phyloP scores from a whole-genome alignment of 352 stramenopile species.

The Phytophthora uliginosa region DNA sequence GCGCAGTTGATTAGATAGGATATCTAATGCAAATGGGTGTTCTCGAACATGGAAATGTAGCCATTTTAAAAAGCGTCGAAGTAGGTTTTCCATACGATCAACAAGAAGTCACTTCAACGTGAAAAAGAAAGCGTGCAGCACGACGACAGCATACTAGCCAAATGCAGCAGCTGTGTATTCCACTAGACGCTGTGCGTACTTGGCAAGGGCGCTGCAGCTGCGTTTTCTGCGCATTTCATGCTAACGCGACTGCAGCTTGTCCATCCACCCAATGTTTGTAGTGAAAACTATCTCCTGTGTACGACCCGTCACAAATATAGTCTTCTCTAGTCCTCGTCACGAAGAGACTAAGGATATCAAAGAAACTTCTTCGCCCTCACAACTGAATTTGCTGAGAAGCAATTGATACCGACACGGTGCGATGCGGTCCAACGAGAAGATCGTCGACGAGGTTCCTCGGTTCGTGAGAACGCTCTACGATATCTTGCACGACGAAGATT shows the following conservation, averaged over 20 bases:
- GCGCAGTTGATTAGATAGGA: not conserved
- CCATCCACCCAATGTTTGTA: not conserved
- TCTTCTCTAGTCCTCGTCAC: not conserved
- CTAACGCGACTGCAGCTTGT: not conserved
- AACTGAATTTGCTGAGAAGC: constrained; percentile 14
- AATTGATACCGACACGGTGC: not conserved
- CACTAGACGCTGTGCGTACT: not conserved
- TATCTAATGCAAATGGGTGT: constrained; percentile 26
- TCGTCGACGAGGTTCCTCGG: constrained; percentile 62
- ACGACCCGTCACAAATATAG: not conserved
- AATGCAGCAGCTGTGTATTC: constrained; percentile 11
- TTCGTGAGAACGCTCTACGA: constrained; percentile 79
- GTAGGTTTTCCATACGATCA: constrained; percentile 11
- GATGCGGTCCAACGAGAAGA: constrained; percentile 23
- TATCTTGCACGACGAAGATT: constrained; percentile 77
- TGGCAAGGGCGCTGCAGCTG: constrained; percentile 18
- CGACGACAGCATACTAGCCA: constrained; percentile 3
- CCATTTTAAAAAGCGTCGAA: constrained; percentile 17
- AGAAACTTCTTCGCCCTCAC: constrained; percentile 7
- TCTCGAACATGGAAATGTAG: constrained; percentile 19
- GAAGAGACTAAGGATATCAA: not conserved
- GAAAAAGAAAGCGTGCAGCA: not conserved
- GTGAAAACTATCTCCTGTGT: not conserved
- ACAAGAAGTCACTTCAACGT: constrained; percentile 28
- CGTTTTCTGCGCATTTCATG: constrained; percentile 18